Evolutionary conservation across 179 eudicot genomes (phyloP).

Genomic region (Spergularia azorica): DNA sequence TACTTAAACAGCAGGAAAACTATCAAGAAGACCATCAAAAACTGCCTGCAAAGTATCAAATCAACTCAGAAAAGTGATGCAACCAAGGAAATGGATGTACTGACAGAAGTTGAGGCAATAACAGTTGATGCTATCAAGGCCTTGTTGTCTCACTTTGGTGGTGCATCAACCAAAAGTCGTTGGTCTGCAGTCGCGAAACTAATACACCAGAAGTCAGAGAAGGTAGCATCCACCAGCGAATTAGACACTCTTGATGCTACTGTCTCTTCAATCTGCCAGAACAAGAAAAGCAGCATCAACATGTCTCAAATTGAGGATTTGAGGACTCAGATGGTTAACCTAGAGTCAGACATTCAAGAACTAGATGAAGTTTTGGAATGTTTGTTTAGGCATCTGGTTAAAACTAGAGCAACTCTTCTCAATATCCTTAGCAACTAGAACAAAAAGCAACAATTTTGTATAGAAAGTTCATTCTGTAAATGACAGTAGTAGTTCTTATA

Average conservation of each 20-base stretch:
- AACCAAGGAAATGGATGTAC: background rate
- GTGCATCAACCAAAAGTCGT: conserved; percentile 21
- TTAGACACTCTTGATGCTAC: conserved; percentile 26
- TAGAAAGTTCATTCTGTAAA: conserved; percentile 10
- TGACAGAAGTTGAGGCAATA: conserved; percentile 28
- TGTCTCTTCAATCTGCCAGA: conserved; percentile 18
- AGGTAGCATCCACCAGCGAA: conserved; percentile 18
- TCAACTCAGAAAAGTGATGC: background rate
- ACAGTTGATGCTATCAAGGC: conserved; percentile 22
- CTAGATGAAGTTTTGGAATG: conserved; percentile 36
- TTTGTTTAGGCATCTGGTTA: conserved; percentile 43
- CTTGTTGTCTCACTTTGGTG: conserved; percentile 25
- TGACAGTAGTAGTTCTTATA: conserved; percentile 5
- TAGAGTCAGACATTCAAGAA: conserved; percentile 37
- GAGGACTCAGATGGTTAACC: conserved; percentile 28
- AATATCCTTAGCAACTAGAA: conserved; percentile 40
- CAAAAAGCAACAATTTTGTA: background rate
- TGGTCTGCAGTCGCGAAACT: conserved; percentile 25
- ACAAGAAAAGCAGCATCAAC: conserved; percentile 24
- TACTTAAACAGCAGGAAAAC: conserved; percentile 21
- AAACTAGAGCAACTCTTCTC: conserved; percentile 44
- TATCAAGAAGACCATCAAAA: conserved; percentile 24
- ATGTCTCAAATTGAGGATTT: conserved; percentile 18
- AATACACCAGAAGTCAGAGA: conserved; percentile 12
- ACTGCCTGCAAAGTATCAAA: conserved; percentile 14